Base-by-base conservation (phyloP, 345 rosid genomes). In the Sapria himalayana region DNA sequence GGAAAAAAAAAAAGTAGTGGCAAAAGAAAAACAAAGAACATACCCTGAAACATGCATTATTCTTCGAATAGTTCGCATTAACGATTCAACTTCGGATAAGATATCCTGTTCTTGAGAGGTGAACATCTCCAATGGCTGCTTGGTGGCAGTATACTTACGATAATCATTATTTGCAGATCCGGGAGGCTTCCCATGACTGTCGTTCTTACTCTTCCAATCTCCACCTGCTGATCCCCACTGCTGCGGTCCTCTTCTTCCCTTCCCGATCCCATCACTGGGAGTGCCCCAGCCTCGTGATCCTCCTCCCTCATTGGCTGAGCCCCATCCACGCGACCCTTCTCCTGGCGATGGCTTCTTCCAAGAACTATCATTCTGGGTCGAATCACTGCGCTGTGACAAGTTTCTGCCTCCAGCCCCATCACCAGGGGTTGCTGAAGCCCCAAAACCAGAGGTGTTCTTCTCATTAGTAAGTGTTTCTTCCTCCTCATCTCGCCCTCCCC, bases 31-130 rank as follows among this genome's bases (percentile, higher is more conserved):
- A 37, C 27, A 37, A 22, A 49, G 37, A 52, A 63, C 61, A 21
- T 65, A 79, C 93, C 81, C 82, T 25, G 79, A 25, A 29, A 39
- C 58, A 53, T 61, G 94, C 77, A 73, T 60, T 33, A 79, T 69
- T 46, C 58, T 72, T 49, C 81, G 51, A 37, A 76, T 54, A 1
- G 75, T 63, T 34, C 16, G 69, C 86, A 89, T 74, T 20, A 74
- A 32, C 22, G 91, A 76, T 17, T 89, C 95, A 22, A 74, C 43
- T 4, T 55, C 85, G 2, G 58, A 50, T 15, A 89, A 73, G 38
- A 82, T 70, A 20, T 69, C 77, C 45, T 76, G 92, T 51, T 89
- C 95, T 51, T 79, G 81, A 9, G 93, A 65, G 25, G 84, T 77
- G 54, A 89, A 89, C 48, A 71, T 52, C 40, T 89, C 98, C 15